Conservation (phyloP, 352 stramenopile genomes). For the Globisporangium ultimum region DNA sequence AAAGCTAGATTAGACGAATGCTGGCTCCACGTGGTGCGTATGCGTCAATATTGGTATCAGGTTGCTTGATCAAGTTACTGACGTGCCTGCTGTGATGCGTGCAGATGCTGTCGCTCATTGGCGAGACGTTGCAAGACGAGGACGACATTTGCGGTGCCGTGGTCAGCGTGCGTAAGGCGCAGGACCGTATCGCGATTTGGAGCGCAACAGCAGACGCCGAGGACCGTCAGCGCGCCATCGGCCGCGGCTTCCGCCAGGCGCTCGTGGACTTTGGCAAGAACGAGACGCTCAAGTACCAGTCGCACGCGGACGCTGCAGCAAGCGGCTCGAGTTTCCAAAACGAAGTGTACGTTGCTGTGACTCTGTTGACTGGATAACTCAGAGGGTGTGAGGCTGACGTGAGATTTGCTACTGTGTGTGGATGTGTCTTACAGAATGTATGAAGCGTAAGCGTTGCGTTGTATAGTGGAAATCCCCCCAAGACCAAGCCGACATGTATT, state of each 20-base stretch:
- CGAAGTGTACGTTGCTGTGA: conserved; percentile 73
- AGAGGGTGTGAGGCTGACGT: neutral
- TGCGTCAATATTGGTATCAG: too few species aligned
- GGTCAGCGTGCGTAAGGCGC: conserved; percentile 92
- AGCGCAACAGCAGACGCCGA: conserved; percentile 75
- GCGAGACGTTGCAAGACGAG: conserved; percentile 93
- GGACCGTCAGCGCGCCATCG: conserved; percentile 77
- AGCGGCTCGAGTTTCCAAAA: conserved; percentile 90
- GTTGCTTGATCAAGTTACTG: neutral
- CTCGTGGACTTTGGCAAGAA: conserved; percentile 86
- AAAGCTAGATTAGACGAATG: conserved; percentile 92
- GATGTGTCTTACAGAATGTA: conserved; percentile 59
- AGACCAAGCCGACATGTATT: neutral
- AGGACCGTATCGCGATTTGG: conserved; percentile 97
- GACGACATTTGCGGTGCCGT: conserved; percentile 95
- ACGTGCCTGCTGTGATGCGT: conserved; percentile 1
- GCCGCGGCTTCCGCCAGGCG: conserved; percentile 72
- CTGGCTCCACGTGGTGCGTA: conserved; percentile 92
- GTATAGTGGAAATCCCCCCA: neutral
- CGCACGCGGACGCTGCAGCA: conserved; percentile 79
- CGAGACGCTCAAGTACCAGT: conserved; percentile 88
- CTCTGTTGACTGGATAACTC: neutral
- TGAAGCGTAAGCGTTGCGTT: conserved; percentile 51
- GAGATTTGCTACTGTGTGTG: conserved; percentile 1
- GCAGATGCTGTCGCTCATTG: conserved; percentile 93